These are phyloP conservation scores for Solanum chacoense DNA, from an alignment of 305 asterid genomes.

Conservation along the genomic window DNA sequence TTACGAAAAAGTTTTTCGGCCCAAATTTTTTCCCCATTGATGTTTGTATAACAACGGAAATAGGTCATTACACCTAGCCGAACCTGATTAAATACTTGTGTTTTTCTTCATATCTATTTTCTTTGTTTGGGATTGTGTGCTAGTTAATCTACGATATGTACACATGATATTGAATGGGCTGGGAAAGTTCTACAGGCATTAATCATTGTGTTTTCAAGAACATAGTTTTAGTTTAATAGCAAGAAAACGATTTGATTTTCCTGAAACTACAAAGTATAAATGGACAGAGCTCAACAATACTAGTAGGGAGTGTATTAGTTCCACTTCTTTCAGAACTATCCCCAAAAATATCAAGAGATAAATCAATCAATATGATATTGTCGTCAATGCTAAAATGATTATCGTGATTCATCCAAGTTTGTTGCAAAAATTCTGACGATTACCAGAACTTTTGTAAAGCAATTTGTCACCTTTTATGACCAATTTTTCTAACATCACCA, in stretches of 20 bases:
- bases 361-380: not conserved
- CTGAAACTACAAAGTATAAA: not conserved
- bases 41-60: no score
- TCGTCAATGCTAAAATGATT: not conserved
- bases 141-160: no score
- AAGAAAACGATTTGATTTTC: no score
- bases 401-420: not conserved
- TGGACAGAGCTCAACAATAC: not conserved
- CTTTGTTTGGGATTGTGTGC: no score
- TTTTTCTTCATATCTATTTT: no score
- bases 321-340: not conserved
- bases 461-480: not conserved
- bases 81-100: no score
- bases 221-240: not conserved
- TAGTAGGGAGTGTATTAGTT: not conserved
- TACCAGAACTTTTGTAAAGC: not conserved
- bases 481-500: no score
- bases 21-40: no score
- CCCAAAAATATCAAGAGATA: not conserved
- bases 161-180: not conserved
- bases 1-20: no score
- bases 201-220: no score
- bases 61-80: no score
- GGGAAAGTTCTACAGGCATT: not conserved
- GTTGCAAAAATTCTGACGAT: not conserved